Evolutionary conservation across 805 yeast genomes (phyloP), one percentile per base, ranked within the genome.

Genomic region (Jamesozyma jinghongensis): DNA sequence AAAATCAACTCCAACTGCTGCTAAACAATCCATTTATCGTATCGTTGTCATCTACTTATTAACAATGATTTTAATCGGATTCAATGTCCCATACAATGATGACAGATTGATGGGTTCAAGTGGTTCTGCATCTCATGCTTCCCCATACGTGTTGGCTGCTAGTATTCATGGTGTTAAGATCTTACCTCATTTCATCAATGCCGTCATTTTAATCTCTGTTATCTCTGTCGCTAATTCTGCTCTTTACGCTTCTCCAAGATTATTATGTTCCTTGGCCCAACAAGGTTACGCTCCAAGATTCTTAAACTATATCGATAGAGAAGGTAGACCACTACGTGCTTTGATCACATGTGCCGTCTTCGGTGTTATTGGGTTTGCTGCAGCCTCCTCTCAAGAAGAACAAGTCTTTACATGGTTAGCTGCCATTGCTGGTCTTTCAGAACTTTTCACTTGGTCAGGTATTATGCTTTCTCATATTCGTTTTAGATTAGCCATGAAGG

Each of bases 221-320:
- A 62, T 81, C 40, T 81, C 87, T 5, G 88, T 81, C 40, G 87
- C 86, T 51, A 82, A 81, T 66, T 76, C 86, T 22, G 76, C 88
- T 1, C 75, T 81, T 34, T 82, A 71, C 57, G 84, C 81, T 14
- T 74, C 81, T 44, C 80, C 87, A 40, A 74, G 90, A 70, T 70
- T 85, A 10, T 57, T 82, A 45, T 79, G 77, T 44, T 73, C 85
- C 22, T 65, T 82, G 53, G 80, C 86, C 20, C 77, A 77, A 45
- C 84, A 80, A 59, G 84, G 85, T n/a, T 72, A 74, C 56, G 83
- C 79, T 35, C 88, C 88, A 52, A 61, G 59, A 46, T 57, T 45
- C 53, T 54, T 73, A 48, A 74, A 70, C 34, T 74, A 72, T 50
- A 66, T 76, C 40, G 82, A 78, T 59, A 68, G 71, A 50, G 61